phyloP scores from a whole-genome alignment of 2,329 filamentous ascomycete species.

The Colletotrichum sp. region DNA sequence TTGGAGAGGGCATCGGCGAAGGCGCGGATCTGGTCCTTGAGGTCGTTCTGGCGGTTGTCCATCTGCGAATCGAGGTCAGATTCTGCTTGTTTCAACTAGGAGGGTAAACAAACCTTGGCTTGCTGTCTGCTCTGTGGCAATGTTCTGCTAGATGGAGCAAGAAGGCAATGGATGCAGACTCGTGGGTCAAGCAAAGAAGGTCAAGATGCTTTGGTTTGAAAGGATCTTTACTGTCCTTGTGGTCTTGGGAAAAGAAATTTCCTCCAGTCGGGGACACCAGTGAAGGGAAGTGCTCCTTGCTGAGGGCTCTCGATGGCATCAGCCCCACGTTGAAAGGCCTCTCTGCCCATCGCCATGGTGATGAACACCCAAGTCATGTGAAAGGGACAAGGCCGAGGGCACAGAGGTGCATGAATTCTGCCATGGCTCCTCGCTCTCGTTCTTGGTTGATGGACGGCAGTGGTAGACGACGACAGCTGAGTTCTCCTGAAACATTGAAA shows the following conservation, averaged over 20 bases:
- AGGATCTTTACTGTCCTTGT: background rate
- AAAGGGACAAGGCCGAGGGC: background rate
- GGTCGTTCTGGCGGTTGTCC: background rate
- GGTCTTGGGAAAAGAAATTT: background rate
- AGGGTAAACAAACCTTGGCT: background rate
- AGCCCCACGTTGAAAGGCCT: background rate
- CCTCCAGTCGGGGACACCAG: background rate
- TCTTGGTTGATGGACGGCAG: background rate
- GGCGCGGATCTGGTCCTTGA: background rate
- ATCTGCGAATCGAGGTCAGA: background rate
- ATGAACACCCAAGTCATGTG: background rate
- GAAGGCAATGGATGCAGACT: background rate
- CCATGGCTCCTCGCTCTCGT: background rate
- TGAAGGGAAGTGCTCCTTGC: background rate
- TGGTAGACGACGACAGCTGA: background rate
- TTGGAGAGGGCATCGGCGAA: background rate
- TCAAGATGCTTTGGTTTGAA: background rate
- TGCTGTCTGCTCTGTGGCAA: background rate
- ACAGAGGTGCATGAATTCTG: background rate
- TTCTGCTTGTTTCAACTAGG: background rate
- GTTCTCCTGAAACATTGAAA: background rate
- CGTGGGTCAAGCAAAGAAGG: accelerated
- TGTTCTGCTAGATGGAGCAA: background rate
- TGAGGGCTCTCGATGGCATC: background rate
- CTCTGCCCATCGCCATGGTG: background rate